phyloP scores from a whole-genome alignment of 495 filamentous ascomycete species.

The Ramalina peruviana region DNA sequence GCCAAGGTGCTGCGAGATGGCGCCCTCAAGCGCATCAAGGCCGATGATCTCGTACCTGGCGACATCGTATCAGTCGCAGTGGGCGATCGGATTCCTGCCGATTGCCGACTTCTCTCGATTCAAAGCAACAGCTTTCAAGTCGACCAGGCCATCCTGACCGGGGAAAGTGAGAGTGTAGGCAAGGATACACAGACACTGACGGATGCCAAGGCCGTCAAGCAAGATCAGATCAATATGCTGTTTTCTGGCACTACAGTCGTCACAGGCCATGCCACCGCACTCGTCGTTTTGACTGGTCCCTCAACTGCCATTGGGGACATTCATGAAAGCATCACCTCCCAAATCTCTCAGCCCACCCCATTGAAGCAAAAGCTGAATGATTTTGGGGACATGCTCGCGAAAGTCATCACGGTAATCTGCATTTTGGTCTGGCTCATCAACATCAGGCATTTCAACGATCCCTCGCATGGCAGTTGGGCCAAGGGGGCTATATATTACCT shows the following conservation, averaged over 20 bases:
- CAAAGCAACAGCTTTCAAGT: conserved; percentile 94
- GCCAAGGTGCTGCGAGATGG: conserved; percentile 83
- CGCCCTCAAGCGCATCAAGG: conserved; percentile 61
- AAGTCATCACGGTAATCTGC: conserved; percentile 96
- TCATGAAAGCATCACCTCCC: conserved; percentile 92
- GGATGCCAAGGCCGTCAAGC: conserved; percentile 81
- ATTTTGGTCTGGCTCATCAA: conserved; percentile 97
- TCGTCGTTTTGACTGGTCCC: conserved; percentile 83
- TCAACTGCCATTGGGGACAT: conserved; percentile 97
- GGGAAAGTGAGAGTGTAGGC: conserved; percentile 92
- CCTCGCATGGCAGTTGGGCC: conserved; percentile 82
- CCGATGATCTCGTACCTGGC: conserved; percentile 91
- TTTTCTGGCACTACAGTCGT: conserved; percentile 98
- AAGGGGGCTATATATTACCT: conserved; percentile 99
- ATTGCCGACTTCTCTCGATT: conserved; percentile 80
- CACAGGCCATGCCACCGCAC: conserved; percentile 80
- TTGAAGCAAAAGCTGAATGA: conserved; percentile 98
- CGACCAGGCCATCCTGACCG: conserved; percentile 95
- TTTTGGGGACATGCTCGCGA: conserved; percentile 91
- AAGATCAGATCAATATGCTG: conserved; percentile 95
- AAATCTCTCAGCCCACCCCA: conserved; percentile 95
- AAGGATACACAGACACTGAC: conserved; percentile 60
- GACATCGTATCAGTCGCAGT: conserved; percentile 83
- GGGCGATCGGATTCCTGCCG: conserved; percentile 91
- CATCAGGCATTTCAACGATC: conserved; percentile 90